Percentiles rank a stretch among this genome's conserved stretches.
These are phyloP conservation scores for Canna indica DNA, from an alignment of 176 grass and related monocot species.

Conservation along the genomic window DNA sequence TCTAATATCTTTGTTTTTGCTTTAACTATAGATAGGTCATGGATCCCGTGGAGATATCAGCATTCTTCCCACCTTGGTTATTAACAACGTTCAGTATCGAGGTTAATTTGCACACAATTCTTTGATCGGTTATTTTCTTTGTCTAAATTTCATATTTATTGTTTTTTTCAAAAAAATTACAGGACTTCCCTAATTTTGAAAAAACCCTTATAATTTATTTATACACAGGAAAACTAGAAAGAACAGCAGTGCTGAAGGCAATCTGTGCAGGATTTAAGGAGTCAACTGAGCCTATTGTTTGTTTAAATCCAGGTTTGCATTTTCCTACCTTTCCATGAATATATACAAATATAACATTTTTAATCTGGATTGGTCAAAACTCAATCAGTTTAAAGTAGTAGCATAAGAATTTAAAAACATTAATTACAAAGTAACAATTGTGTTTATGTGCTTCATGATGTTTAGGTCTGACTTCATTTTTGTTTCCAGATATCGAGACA, in stretches of 20 bases:
- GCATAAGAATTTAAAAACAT: too few species aligned
- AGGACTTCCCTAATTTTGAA: too few species aligned
- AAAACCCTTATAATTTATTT: neutral
- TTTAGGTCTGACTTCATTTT: neutral
- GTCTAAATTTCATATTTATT: too few species aligned
- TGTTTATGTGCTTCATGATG: too few species aligned
- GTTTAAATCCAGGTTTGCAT: constrained; percentile 2
- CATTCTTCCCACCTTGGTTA: constrained; percentile 69
- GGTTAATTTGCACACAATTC: constrained; percentile 23
- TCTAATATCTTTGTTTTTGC: neutral
- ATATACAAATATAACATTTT: too few species aligned
- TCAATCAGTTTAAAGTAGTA: too few species aligned
- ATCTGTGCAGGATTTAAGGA: constrained; percentile 7
- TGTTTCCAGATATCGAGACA: constrained; percentile 46
- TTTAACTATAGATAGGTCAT: constrained; percentile 43
- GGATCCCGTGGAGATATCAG: constrained; percentile 62
- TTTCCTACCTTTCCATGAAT: too few species aligned
- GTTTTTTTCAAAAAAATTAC: too few species aligned
- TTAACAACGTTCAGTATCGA: constrained; percentile 85
- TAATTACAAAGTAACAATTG: too few species aligned
- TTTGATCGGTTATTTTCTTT: too few species aligned
- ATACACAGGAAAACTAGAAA: constrained; percentile 38
- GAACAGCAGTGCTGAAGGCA: constrained; percentile 2
- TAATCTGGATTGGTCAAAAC: too few species aligned
- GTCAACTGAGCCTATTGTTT: constrained; percentile 6